Percentiles rank a stretch among this genome's conserved stretches.
These are phyloP conservation scores for Eucommia ulmoides DNA, from an alignment of 257 asterid species.

Conservation along the genomic window DNA sequence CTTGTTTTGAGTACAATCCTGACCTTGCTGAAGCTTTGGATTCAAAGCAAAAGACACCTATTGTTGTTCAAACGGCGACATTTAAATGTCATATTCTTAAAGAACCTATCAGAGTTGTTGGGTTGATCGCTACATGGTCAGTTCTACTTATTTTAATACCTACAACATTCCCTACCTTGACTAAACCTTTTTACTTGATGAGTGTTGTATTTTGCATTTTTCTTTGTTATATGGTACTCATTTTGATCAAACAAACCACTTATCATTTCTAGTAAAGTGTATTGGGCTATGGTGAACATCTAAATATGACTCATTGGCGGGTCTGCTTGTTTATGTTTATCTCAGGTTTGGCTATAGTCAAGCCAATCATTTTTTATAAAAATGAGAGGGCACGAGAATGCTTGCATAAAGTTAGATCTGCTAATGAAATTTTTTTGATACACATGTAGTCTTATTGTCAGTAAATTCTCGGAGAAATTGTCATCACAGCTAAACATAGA, in stretches of 20 bases:
- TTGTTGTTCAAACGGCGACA: neutral
- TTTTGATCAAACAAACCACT: too few relatives aligned
- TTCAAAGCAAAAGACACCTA: neutral
- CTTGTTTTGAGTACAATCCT: slow-evolving; percentile 1
- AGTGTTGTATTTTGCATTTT: neutral
- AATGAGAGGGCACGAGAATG: too few relatives aligned
- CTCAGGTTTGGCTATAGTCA: too few relatives aligned
- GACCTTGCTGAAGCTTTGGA: slow-evolving; percentile 1
- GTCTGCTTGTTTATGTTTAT: too few relatives aligned
- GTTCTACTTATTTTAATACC: neutral
- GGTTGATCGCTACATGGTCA: neutral
- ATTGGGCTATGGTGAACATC: too few relatives aligned
- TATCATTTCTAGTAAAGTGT: too few relatives aligned
- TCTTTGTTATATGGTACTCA: neutral
- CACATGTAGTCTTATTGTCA: too few relatives aligned
- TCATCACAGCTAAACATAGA: too few relatives aligned
- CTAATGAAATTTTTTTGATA: too few relatives aligned
- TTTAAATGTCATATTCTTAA: neutral
- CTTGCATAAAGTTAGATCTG: too few relatives aligned
- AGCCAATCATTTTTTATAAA: too few relatives aligned
- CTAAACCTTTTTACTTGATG: neutral
- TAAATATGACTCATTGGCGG: neutral
- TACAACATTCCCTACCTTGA: neutral
- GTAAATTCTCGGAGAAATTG: too few relatives aligned
- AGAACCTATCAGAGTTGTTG: neutral